Conservation (phyloP, 306 rosid species). For the Castanea crenata region DNA sequence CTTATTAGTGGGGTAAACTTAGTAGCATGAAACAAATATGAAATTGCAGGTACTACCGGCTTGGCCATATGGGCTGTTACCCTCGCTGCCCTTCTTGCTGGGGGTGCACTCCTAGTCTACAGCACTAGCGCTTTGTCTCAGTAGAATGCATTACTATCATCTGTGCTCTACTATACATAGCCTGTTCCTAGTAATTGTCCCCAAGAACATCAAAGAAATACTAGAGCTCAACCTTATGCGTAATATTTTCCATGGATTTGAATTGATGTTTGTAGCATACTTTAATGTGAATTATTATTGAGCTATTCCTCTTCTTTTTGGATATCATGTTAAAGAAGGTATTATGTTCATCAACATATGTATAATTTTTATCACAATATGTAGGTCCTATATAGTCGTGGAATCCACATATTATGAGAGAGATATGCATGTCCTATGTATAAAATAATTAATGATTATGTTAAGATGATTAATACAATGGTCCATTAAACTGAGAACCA, state of each 20-base stretch:
- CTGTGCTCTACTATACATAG: slow-evolving; percentile 8
- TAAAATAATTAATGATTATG: no score
- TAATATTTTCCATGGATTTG: slow-evolving; percentile 24
- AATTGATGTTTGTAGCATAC: slow-evolving; percentile 16
- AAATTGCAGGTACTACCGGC: slow-evolving; percentile 68
- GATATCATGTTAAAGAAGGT: background rate
- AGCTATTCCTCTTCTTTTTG: background rate
- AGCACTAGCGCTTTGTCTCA: slow-evolving; percentile 91
- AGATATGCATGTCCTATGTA: no score
- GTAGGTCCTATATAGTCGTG: background rate
- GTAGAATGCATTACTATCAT: slow-evolving; percentile 33
- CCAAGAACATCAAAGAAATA: slow-evolving; percentile 22
- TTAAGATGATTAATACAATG: no score
- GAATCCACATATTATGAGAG: no score
- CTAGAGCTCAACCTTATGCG: slow-evolving; percentile 29
- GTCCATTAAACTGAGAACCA: no score
- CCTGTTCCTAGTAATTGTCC: slow-evolving; percentile 28
- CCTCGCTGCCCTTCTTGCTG: slow-evolving; percentile 77
- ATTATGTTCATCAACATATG: no score
- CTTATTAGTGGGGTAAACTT: background rate
- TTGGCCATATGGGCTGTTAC: slow-evolving; percentile 98
- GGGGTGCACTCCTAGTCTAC: slow-evolving; percentile 96
- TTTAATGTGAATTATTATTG: background rate
- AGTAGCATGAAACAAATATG: background rate
- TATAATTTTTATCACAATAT: background rate